These are phyloP conservation scores for Cystobasidium slooffiae DNA, from an alignment of 1,284 basidiomycete species.

Conservation along the genomic window DNA sequence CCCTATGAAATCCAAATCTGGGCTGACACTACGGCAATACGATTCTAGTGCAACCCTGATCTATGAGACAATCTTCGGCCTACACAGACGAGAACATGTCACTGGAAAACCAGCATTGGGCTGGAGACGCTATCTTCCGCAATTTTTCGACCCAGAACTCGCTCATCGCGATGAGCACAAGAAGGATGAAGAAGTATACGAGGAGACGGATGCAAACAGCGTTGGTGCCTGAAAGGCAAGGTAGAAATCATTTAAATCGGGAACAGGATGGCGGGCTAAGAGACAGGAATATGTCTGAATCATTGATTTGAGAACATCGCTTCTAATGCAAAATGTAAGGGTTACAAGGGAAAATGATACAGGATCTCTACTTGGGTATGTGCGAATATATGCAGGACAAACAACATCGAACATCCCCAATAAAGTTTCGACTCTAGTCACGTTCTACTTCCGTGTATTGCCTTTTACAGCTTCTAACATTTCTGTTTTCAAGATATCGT, in stretches of 20 bases:
- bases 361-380: too few relatives aligned
- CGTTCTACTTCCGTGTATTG: constrained; percentile 2
- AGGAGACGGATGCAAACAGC: not conserved
- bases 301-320: not conserved
- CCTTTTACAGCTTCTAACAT: constrained; percentile 38
- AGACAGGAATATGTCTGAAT: not conserved
- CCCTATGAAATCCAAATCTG: not conserved
- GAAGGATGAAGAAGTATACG: not conserved
- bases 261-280: not conserved
- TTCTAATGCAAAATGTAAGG: too few relatives aligned
- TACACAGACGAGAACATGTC: constrained; percentile 20
- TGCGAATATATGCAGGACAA: too few relatives aligned
- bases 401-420: not conserved
- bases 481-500: constrained; percentile 29
- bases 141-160: constrained; percentile 26
- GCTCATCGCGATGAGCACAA: constrained; percentile 30
- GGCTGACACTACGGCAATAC: not conserved
- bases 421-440: not conserved
- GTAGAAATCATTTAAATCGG: not conserved
- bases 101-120: constrained; percentile 19
- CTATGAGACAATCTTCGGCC: constrained; percentile 22
- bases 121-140: constrained; percentile 11
- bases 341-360: too few relatives aligned
- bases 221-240: not conserved
- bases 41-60: constrained; percentile 7